Percentiles rank a stretch among this genome's conserved stretches.
These are phyloP conservation scores for Jamesozyma rosinii DNA, from an alignment of 805 yeast species.

Conservation along the genomic window DNA sequence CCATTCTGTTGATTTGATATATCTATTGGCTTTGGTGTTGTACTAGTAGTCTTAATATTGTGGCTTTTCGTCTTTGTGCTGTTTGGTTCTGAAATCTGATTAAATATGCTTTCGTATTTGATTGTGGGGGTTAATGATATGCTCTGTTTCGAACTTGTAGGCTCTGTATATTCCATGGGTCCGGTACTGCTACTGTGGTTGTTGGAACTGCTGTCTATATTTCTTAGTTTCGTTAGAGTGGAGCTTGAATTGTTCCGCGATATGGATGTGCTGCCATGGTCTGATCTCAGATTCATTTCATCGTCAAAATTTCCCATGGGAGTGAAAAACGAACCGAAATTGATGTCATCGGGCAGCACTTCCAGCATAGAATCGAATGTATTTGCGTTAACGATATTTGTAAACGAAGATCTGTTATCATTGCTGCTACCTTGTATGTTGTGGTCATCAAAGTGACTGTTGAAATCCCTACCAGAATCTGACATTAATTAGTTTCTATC, in stretches of 20 bases:
- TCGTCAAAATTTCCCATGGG: conserved; percentile 4
- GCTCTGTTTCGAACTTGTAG: background rate
- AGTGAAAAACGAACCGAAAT: conserved; percentile 9
- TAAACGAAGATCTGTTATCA: background rate
- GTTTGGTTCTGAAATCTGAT: conserved; percentile 2
- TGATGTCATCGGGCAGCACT: conserved; percentile 28
- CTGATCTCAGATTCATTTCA: background rate
- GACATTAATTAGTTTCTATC: too few relatives aligned
- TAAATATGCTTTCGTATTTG: conserved; percentile 5
- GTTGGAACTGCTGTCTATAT: background rate
- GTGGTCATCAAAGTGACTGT: background rate
- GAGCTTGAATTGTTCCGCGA: background rate
- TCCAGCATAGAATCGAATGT: conserved; percentile 31
- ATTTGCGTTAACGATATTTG: background rate
- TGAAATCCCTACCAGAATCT: background rate
- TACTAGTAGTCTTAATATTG: background rate
- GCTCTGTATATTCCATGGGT: background rate
- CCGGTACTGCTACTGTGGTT: background rate
- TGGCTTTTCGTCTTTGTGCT: background rate
- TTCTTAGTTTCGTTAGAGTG: background rate
- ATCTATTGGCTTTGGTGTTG: conserved; percentile 21
- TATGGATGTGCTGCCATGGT: background rate
- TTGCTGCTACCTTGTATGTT: background rate
- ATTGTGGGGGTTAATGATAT: background rate
- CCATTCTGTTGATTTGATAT: conserved; percentile 29